Evolutionary conservation across 164 flowering plant species (phyloP).

Genomic region (Platanus orientalis): DNA sequence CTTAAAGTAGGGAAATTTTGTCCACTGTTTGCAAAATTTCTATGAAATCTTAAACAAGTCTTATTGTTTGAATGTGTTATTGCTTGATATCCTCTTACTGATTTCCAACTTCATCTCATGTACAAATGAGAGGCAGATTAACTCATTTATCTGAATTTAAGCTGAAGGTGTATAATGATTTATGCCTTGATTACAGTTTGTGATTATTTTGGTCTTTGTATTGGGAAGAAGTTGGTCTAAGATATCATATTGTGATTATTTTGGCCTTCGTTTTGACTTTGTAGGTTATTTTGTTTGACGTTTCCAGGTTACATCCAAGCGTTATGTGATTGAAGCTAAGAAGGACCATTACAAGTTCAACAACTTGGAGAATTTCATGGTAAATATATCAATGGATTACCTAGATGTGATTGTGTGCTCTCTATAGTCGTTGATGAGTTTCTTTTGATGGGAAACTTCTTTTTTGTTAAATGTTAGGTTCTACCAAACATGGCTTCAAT

Average conservation of each 20-base stretch:
- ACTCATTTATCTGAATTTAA: not conserved
- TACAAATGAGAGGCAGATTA: not conserved
- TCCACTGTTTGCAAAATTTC: no score
- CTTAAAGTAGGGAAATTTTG: no score
- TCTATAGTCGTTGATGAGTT: not conserved
- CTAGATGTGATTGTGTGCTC: not conserved
- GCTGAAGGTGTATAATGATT: not conserved
- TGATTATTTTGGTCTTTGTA: no score
- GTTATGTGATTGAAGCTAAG: slow-evolving; percentile 65
- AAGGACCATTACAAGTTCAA: slow-evolving; percentile 87
- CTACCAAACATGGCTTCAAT: slow-evolving; percentile 95
- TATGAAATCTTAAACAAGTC: no score
- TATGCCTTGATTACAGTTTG: no score
- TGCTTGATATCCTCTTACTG: no score
- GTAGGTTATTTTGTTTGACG: not conserved
- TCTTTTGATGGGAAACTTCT: not conserved
- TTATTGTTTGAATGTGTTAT: no score
- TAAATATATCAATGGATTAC: slow-evolving; percentile 20
- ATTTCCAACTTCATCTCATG: no score
- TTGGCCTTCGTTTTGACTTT: not conserved
- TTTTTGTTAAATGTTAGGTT: slow-evolving; percentile 42
- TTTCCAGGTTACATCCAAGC: slow-evolving; percentile 80
- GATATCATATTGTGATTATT: not conserved
- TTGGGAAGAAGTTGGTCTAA: not conserved
- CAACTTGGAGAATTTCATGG: slow-evolving; percentile 69